Base-by-base conservation (phyloP, 768 basidiomycete genomes). In the Trametes maxima region DNA sequence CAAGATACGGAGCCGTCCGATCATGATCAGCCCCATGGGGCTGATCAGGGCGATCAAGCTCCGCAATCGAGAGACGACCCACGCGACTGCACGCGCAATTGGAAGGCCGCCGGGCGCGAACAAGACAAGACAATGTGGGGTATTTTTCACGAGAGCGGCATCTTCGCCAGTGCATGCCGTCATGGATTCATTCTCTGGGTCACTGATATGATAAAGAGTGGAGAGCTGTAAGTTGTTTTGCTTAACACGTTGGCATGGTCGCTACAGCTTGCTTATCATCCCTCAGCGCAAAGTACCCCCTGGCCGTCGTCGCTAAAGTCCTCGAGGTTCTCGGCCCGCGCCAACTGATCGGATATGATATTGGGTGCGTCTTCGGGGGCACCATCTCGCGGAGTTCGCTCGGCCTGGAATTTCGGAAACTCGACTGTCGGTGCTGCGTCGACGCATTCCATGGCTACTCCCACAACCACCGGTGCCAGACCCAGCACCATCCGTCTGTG, bases 391-490 rank as follows among this genome's bases (percentile, higher is more conserved):
- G 22, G 22, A 65, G 61, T 42, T 54, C 54, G 2, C 64, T 67
- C 21, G 65, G 57, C 7, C 10, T 1, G 6, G 7, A 17, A 11
- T 54, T 46, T 17, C 5, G 6, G 0, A 46, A 48, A 3, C 54
- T 57, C 45, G 25, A n/a, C 4, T 33, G n/a, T 10, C 60, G 44
- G 8, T 45, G 50, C 22, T 59, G 52, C 35, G 66, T 72, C 8
- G 57, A 70, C 47, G 65, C 74, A 2, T 77, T 77, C 54, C 74
- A 77, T 63, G 74, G 76, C 0, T 74, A 75, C 59, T 55, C 71
- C 8, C 76, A 79, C 58, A 65, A 72, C 57, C 67, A 68, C 54
- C 2, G n/a, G 2, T 79, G 77, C 49, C 77, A 78, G 48, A 46
- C 70, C 12, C 24, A 56, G 0, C 54, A 71, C 53, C 77, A 77